These are phyloP conservation scores for Mucuna pruriens DNA, from an alignment of 306 rosid genomes.

Conservation along the genomic window DNA sequence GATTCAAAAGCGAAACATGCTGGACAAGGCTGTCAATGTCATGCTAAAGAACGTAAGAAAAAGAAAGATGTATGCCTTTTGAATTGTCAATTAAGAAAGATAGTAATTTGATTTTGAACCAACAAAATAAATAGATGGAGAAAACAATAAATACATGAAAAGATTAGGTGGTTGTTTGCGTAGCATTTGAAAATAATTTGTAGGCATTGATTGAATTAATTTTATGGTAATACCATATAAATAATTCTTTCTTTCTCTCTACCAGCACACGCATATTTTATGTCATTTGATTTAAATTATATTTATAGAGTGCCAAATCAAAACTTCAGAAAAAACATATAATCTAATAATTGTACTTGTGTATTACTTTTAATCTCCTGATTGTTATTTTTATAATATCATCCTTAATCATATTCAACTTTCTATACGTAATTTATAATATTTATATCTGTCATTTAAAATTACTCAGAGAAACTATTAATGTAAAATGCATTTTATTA, in stretches of 20 bases:
- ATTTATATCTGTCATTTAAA: neutral
- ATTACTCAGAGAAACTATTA: neutral
- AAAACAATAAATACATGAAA: neutral
- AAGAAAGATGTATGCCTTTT: slow-evolving; percentile 42
- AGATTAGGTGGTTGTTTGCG: neutral
- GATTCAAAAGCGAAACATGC: slow-evolving; percentile 38
- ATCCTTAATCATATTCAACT: neutral
- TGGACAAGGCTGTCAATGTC: slow-evolving; percentile 51
- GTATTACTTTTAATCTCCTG: neutral
- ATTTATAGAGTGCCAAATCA: neutral
- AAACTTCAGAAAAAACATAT: neutral
- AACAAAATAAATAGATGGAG: neutral
- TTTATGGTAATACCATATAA: neutral
- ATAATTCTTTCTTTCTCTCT: neutral
- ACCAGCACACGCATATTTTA: neutral
- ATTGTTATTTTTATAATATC: neutral
- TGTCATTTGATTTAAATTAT: neutral
- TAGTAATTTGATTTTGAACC: neutral
- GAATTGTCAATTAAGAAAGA: slow-evolving; percentile 34
- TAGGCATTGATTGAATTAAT: neutral
- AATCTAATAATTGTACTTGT: neutral
- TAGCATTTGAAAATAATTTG: neutral
- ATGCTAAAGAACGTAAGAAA: slow-evolving; percentile 24
- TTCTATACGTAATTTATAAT: neutral
- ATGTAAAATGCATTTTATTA: neutral